Conservation (phyloP, 2,329 filamentous ascomycete genomes). For the Thelonectria rubi region DNA sequence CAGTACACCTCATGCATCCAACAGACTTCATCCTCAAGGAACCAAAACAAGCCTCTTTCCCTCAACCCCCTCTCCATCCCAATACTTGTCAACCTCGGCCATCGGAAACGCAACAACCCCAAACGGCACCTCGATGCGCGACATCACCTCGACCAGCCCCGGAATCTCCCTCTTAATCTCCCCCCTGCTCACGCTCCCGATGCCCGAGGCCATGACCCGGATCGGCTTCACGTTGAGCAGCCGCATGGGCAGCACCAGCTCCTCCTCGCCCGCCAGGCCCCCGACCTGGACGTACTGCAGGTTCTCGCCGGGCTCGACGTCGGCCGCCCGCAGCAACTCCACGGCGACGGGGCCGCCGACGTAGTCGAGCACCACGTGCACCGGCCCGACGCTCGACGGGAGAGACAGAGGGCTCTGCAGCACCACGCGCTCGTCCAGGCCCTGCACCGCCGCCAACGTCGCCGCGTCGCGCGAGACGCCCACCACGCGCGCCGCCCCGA, state of each 20-base stretch:
- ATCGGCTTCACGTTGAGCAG: conserved; percentile 22
- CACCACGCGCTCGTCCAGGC: conserved; percentile 21
- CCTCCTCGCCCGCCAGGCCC: conserved; percentile 17
- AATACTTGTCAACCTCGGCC: conserved; percentile 16
- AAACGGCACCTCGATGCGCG: conserved; percentile 17
- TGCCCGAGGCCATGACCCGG: conserved; percentile 21
- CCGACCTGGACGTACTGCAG: conserved; percentile 25
- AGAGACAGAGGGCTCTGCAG: conserved; percentile 7
- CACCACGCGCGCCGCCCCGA: conserved; percentile 16
- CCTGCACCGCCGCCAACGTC: conserved; percentile 6
- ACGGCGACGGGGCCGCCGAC: conserved; percentile 19
- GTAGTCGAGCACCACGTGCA: conserved; percentile 26
- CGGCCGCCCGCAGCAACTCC: conserved; percentile 16
- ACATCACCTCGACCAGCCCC: conserved; percentile 5
- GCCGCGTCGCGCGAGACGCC: conserved; percentile 18
- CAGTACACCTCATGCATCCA: too few species aligned
- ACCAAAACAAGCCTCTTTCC: conserved; percentile 21
- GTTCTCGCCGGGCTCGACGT: conserved; percentile 12
- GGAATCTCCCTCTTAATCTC: conserved; percentile 15
- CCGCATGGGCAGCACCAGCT: conserved; percentile 11
- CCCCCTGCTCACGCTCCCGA: conserved; percentile 16
- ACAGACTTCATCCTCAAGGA: too few species aligned
- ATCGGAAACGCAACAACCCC: conserved; percentile 10
- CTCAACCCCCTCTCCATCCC: conserved; percentile 9
- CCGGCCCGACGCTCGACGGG: conserved; percentile 16